Percentiles rank a stretch among this genome's conserved stretches.
phyloP scores from a whole-genome alignment of 768 basidiomycete genomes.

The Phaffia australis region DNA sequence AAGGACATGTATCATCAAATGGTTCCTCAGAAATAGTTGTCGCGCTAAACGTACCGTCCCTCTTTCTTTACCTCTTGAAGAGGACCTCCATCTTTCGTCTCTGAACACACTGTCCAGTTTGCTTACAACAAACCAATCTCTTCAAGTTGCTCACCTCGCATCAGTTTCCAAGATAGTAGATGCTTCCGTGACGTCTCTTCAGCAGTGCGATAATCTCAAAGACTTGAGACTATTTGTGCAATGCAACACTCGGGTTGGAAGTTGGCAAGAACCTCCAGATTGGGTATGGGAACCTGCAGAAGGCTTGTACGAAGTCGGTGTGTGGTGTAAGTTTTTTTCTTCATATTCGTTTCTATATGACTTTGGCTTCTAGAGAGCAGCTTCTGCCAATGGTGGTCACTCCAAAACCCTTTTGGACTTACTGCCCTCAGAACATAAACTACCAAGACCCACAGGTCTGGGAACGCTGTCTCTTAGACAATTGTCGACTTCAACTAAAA shows the following conservation, averaged over 20 bases:
- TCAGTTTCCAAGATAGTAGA: background rate
- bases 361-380: no score
- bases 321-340: background rate
- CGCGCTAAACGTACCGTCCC: background rate
- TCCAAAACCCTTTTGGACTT: no score
- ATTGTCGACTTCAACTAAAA: no score
- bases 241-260: slow-evolving; percentile 50
- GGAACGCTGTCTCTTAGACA: no score
- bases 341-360: no score
- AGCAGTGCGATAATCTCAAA: slow-evolving; percentile 46
- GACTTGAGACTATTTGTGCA: slow-evolving; percentile 66
- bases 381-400: no score
- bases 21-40: background rate
- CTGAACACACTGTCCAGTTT: slow-evolving; percentile 48
- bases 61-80: background rate
- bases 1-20: background rate
- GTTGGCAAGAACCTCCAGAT: slow-evolving; percentile 54
- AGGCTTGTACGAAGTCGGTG: slow-evolving; percentile 63
- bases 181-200: slow-evolving; percentile 13
- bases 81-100: slow-evolving; percentile 34
- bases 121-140: slow-evolving; percentile 50
- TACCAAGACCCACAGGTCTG: no score
- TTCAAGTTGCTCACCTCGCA: slow-evolving; percentile 50
- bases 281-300: slow-evolving; percentile 67
- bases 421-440: no score